Evolutionary conservation across 1,284 basidiomycete species (phyloP), one percentile per base, ranked within the genome.

Genomic region (Malassezia nana): DNA sequence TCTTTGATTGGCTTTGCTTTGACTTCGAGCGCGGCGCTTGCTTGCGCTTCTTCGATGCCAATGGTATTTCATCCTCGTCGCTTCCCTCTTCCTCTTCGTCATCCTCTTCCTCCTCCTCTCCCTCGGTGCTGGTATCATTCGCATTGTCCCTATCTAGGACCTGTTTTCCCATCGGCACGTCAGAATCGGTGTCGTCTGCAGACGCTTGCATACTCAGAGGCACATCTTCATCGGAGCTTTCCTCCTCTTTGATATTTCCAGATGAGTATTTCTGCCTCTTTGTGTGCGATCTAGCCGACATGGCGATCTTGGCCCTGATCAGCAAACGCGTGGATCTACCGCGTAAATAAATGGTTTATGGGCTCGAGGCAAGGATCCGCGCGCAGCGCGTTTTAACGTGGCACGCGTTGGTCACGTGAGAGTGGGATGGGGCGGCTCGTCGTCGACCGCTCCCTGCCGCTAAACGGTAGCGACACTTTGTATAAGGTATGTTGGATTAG

Each of bases 181-280:
- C 62, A 15, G 57, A 59, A 48, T 55, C 50, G 18, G 31, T 39
- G 39, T 61, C 46, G 15, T 44, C 40, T 18, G 52, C 60, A 31
- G 69, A 69, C 13, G 65, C 62, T 55, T 75, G 76, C 42, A 76
- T 76, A 58, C 78, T 80, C 35, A 64, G 39, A 10, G 63, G 59
- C n/a, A 46, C 29, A 41, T 65, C 63, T n/a, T 62, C 51, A 29
- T 58, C 54, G 28, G 52, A 56, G 6, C 44, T 46, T 39, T 56
- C 50, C 50, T 64, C 63, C 16, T 59, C 46, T 29, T 66, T 66
- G 57, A 66, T 44, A 32, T 38, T 18, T 20, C 20, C 10, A 9
- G 35, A 10, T 9, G 18, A 18, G 20, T 20, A 18, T 20, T 9
- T 38, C 35, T 38, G 35, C 35, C 18, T 38, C 18, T 20, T 38